Conservation (phyloP, 768 basidiomycete genomes). For the Lactarius vividus region DNA sequence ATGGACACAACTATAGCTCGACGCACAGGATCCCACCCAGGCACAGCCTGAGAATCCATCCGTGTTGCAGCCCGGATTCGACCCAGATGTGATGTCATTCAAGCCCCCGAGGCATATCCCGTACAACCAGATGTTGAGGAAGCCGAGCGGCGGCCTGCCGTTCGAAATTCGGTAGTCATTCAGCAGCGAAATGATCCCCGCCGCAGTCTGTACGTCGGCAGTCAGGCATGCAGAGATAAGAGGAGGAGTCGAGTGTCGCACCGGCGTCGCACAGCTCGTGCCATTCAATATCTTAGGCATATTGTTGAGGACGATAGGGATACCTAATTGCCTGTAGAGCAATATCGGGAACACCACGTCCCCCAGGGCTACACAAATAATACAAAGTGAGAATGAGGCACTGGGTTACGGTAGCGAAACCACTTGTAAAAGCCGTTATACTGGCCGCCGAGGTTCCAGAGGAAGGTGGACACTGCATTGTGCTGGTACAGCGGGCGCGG, state of each 20-base stretch:
- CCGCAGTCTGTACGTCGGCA: background rate
- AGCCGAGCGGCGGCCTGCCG: background rate
- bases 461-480: background rate
- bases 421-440: background rate
- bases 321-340: background rate
- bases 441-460: background rate
- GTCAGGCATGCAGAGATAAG: background rate
- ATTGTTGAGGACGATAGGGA: rapidly evolving
- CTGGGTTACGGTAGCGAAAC: background rate
- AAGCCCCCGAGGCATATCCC: rapidly evolving
- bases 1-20: background rate
- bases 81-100: background rate
- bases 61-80: background rate
- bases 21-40: background rate
- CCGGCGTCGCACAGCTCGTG: background rate
- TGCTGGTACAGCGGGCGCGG: no score
- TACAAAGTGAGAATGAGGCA: background rate
- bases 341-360: background rate
- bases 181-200: background rate
- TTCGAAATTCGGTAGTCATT: background rate
- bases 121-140: background rate
- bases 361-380: background rate
- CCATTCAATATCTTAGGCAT: no score
- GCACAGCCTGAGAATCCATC: background rate
- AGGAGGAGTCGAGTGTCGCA: background rate